Conservation (phyloP, 805 yeast genomes). For the Isabelozyma gotoi region DNA sequence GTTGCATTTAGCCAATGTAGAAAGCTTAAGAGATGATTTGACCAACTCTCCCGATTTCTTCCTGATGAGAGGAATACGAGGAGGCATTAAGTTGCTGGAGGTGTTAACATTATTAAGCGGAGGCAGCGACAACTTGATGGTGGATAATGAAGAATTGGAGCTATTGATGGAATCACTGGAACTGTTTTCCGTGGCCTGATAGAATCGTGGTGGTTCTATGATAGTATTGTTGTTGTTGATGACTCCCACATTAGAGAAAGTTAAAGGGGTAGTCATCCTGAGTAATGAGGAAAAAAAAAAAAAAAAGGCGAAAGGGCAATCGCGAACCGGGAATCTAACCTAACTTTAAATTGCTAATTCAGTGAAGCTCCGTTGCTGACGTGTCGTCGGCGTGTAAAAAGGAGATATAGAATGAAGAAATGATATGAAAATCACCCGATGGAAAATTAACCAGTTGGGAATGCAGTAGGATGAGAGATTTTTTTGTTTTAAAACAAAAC, state of each 20-base stretch:
- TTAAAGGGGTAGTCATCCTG: neutral
- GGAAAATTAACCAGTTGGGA: neutral
- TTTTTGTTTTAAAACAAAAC: too few relatives aligned
- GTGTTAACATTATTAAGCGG: conserved; percentile 3
- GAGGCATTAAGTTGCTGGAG: conserved; percentile 1
- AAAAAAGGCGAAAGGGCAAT: neutral
- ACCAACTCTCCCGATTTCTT: conserved; percentile 86
- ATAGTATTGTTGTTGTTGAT: neutral
- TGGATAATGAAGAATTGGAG: conserved; percentile 8
- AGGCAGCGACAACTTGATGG: conserved; percentile 7
- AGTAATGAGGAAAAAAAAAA: neutral
- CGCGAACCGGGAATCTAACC: neutral
- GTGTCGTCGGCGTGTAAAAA: too few relatives aligned
- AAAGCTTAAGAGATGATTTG: conserved; percentile 66
- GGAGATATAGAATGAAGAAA: neutral
- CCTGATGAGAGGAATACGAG: conserved; percentile 46
- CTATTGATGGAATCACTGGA: conserved; percentile 10
- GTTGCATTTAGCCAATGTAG: conserved; percentile 22
- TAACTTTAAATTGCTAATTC: neutral
- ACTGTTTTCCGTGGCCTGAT: neutral
- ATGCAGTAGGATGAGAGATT: neutral
- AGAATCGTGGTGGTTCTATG: neutral
- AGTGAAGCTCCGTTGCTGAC: neutral
- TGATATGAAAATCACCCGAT: neutral
- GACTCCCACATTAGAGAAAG: neutral